A percentile compares a stretch with the other conserved stretches of the same genome.
These are phyloP conservation scores for Wickerhamomyces chaumierensis DNA, from an alignment of 805 yeast species.

Conservation along the genomic window DNA sequence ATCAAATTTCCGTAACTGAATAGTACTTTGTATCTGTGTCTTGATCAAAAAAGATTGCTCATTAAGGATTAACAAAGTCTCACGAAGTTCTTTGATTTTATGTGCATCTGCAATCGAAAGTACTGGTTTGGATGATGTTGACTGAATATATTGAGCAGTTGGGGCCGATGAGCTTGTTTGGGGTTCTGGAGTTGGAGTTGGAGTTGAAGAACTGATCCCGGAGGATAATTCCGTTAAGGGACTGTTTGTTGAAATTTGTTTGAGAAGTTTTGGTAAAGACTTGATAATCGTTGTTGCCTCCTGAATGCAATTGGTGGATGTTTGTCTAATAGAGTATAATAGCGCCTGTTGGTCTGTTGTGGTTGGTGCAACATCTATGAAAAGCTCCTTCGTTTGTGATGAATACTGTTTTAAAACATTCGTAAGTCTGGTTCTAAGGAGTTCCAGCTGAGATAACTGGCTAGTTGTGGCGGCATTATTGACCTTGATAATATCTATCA, in stretches of 20 bases:
- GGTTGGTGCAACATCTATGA: neutral
- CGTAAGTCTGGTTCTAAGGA: neutral
- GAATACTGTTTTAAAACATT: neutral
- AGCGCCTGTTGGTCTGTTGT: neutral
- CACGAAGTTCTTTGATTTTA: constrained; percentile 49
- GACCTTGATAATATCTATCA: neutral
- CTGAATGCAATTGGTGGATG: neutral
- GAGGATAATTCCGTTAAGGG: constrained; percentile 37
- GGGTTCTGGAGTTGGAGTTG: constrained; percentile 56
- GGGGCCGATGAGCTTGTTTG: constrained; percentile 19
- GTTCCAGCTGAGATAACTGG: neutral
- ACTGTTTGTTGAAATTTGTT: constrained; percentile 12
- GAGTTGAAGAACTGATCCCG: constrained; percentile 41
- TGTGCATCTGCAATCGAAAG: constrained; percentile 31
- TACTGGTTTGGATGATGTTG: constrained; percentile 8
- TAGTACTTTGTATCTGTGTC: constrained; percentile 52
- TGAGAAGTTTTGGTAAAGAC: neutral
- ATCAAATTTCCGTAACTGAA: constrained; percentile 56
- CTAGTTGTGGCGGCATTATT: neutral
- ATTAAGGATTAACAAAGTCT: constrained; percentile 73
- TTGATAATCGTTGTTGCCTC: neutral
- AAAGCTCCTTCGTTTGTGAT: neutral
- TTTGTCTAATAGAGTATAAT: neutral
- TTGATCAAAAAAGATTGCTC: constrained; percentile 73
- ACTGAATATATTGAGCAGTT: constrained; percentile 1